Conservation (phyloP, 345 rosid genomes). For the Murraya paniculata region DNA sequence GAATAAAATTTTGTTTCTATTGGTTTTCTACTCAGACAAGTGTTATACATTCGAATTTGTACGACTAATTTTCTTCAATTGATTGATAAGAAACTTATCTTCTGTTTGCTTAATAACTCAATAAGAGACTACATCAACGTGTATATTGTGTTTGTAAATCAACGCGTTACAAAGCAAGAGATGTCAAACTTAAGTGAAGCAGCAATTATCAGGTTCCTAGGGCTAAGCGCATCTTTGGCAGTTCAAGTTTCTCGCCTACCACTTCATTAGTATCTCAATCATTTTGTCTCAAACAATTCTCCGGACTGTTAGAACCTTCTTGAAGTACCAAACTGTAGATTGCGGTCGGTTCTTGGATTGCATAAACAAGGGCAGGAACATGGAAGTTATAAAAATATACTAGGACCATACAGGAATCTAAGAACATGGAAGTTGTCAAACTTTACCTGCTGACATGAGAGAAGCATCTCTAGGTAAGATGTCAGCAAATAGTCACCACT, state of each 20-base stretch:
- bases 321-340: conserved; percentile 12
- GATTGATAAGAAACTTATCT: neutral
- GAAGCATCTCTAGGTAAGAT: conserved; percentile 10
- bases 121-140: neutral
- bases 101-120: neutral
- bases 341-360: conserved; percentile 1
- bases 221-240: neutral
- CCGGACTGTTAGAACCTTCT: conserved; percentile 12
- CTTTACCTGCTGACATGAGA: neutral
- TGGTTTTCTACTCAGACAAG: neutral
- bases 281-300: neutral
- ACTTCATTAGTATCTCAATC: neutral
- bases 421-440: conserved; percentile 11
- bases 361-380: neutral
- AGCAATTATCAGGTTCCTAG: neutral
- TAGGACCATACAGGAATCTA: neutral
- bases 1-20: neutral
- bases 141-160: neutral
- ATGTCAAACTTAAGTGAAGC: neutral
- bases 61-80: neutral
- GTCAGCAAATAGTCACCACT: neutral
- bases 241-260: neutral
- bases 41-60: neutral
- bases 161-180: neutral
- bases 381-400: neutral